Evolutionary conservation across 1,284 basidiomycete species (phyloP).

Genomic region (Cutaneotrichosporon dermatis): DNA sequence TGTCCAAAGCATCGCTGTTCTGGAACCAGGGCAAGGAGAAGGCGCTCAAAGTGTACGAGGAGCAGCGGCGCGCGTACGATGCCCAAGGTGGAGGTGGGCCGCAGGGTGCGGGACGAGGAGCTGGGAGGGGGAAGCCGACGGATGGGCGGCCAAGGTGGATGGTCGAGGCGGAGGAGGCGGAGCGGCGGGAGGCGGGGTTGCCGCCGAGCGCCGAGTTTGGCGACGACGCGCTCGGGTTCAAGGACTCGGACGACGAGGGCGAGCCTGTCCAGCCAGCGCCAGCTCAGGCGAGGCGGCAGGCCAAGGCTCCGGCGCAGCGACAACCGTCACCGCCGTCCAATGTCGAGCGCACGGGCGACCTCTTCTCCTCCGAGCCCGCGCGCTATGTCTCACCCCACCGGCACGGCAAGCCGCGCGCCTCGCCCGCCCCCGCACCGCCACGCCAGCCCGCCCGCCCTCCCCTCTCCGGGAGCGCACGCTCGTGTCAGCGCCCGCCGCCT

Average conservation of each 20-base stretch:
- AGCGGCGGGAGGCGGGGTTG: conserved; percentile 2
- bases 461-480: conserved; percentile 31
- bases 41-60: conserved; percentile 76
- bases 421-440: conserved; percentile 8
- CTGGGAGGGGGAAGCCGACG: conserved; percentile 1
- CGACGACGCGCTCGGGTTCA: conserved; percentile 8
- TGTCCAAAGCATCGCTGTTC: conserved; percentile 77
- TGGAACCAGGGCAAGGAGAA: conserved; percentile 81
- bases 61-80: conserved; percentile 32
- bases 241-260: conserved; percentile 13
- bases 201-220: conserved; percentile 4
- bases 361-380: conserved; percentile 36
- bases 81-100: conserved; percentile 8
- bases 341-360: conserved; percentile 20
- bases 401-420: conserved; percentile 40
- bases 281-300: too few relatives aligned
- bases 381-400: conserved; percentile 44
- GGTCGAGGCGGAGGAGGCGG: conserved; percentile 55
- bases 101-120: conserved; percentile 11
- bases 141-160: conserved; percentile 78
- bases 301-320: conserved; percentile 23
- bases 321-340: conserved; percentile 9
- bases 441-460: conserved; percentile 10
- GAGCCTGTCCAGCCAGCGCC: too few relatives aligned
- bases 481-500: conserved; percentile 32